Evolutionary conservation across 225 moss, liverwort and hornwort species (phyloP).

Genomic region (Climacium dendroides): DNA sequence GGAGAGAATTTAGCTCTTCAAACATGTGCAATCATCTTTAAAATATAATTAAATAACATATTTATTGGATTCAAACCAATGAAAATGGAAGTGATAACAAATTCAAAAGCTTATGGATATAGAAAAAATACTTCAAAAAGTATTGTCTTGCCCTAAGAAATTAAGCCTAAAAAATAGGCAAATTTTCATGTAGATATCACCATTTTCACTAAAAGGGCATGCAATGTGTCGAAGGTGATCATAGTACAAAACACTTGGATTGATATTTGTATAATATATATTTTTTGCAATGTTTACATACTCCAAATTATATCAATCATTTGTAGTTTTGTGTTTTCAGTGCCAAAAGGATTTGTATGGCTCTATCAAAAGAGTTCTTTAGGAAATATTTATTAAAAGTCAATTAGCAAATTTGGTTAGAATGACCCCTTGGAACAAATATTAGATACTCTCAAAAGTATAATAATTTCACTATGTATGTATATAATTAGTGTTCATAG

Average conservation of each 20-base stretch:
- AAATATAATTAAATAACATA: not conserved
- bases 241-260: no score
- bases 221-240: not conserved
- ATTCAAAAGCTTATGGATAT: not conserved
- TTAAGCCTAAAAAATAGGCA: not conserved
- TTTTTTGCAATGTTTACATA: not conserved
- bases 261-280: not conserved
- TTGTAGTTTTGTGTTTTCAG: not conserved
- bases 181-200: not conserved
- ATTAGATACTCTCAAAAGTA: not conserved
- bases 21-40: not conserved
- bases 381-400: not conserved
- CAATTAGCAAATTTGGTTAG: not conserved
- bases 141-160: not conserved
- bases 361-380: not conserved
- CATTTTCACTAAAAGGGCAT: not conserved
- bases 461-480: not conserved
- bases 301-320: not conserved
- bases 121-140: not conserved
- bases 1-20: not conserved
- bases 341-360: rapidly evolving
- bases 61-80: not conserved
- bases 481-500: not conserved
- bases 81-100: not conserved
- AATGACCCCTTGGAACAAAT: not conserved